Conservation (phyloP, 2,329 filamentous ascomycete species). For the Penicillium hordei region DNA sequence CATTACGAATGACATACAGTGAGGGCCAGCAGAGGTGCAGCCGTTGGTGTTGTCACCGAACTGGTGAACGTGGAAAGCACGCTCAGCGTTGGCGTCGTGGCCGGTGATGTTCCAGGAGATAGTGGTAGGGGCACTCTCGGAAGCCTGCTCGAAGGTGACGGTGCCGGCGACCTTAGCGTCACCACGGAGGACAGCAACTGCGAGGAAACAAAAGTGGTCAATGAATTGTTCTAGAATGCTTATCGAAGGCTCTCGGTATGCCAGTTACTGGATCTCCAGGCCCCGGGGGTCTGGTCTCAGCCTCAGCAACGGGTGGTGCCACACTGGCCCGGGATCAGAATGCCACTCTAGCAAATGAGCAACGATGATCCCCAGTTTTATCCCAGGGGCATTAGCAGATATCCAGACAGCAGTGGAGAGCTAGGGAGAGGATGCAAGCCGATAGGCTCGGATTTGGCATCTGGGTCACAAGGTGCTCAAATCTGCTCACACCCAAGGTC, state of each 20-base stretch:
- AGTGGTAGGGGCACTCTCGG: conserved; percentile 77
- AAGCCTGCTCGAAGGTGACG: conserved; percentile 90
- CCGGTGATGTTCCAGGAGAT: conserved; percentile 91
- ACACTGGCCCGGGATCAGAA: neutral
- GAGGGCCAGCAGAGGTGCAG: conserved; percentile 95
- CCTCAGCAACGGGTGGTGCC: neutral
- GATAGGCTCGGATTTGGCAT: conserved; percentile 30
- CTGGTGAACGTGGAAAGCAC: conserved; percentile 97
- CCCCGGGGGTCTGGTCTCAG: neutral
- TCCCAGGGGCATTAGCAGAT: neutral
- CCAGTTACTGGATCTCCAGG: neutral
- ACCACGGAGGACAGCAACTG: conserved; percentile 95
- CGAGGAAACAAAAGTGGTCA: conserved; percentile 4
- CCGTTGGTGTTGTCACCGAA: conserved; percentile 99
- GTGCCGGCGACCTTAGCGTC: conserved; percentile 94
- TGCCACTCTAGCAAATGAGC: conserved; percentile 9
- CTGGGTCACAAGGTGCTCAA: conserved; percentile 43
- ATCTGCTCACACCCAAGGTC: conserved; percentile 45
- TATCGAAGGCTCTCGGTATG: conserved; percentile 3
- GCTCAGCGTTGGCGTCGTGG: conserved; percentile 91
- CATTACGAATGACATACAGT: conserved; percentile 65
- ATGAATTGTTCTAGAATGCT: conserved; percentile 13
- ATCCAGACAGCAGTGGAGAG: conserved; percentile 10
- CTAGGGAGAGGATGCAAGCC: conserved; percentile 10
- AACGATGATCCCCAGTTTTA: neutral